Conservation (phyloP, 768 basidiomycete species). For the Tephrocybe sp. region DNA sequence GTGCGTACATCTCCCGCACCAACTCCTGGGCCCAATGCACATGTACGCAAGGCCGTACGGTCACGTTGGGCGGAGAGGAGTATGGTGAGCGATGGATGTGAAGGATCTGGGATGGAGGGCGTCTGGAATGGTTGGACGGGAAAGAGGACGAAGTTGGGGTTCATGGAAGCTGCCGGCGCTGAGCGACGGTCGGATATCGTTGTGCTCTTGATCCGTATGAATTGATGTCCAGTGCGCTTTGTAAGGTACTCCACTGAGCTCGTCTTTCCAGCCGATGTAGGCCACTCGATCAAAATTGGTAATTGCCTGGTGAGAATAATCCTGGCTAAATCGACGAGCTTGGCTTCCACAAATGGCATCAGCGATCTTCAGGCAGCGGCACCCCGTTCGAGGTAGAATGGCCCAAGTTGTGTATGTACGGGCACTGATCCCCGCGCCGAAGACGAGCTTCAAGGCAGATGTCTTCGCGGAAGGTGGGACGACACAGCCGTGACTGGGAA, state of each 20-base stretch:
- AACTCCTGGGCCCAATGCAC: no score
- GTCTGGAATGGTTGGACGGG: no score
- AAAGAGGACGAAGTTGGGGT: no score
- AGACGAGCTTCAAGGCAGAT: constrained; percentile 88
- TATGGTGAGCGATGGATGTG: no score
- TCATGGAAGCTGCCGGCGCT: no score
- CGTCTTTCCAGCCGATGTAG: constrained; percentile 97
- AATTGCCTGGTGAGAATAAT: constrained; percentile 88
- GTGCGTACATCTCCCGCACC: no score
- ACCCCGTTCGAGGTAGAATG: constrained; percentile 90
- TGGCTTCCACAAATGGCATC: constrained; percentile 92
- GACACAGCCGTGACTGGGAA: constrained; percentile 75
- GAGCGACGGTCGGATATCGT: no score
- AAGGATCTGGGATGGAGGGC: no score
- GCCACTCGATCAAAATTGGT: constrained; percentile 96
- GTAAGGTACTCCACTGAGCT: constrained; percentile 96
- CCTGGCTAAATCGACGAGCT: constrained; percentile 92
- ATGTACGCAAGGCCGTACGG: no score
- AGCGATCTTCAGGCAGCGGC: constrained; percentile 60
- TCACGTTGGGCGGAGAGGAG: no score
- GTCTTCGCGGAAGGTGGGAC: constrained; percentile 79
- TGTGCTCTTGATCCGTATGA: constrained; percentile 99
- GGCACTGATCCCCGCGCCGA: constrained; percentile 63
- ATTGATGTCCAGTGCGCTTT: constrained; percentile 87
- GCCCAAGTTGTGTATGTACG: constrained; percentile 71